Conservation (phyloP, 164 flowering plant genomes). For the Vitis rupestris region DNA sequence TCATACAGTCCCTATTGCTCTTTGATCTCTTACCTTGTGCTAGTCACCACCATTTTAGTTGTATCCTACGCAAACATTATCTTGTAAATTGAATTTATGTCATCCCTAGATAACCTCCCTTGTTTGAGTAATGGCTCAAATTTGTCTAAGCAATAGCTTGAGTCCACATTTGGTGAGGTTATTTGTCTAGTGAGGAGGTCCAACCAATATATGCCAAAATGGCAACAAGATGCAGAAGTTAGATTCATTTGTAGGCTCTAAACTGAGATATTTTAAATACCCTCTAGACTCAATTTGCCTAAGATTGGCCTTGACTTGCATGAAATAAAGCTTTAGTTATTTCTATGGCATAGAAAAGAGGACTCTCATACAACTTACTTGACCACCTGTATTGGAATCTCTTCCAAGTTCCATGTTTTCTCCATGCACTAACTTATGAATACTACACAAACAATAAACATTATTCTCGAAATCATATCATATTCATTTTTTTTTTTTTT, state of each 20-base stretch:
- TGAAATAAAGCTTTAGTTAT: too few species aligned
- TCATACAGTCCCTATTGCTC: slow-evolving; percentile 91
- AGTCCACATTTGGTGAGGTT: slow-evolving; percentile 19
- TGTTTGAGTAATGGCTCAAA: slow-evolving; percentile 80
- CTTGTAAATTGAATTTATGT: slow-evolving; percentile 68
- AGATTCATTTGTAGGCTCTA: too few species aligned
- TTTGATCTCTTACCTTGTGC: slow-evolving; percentile 88
- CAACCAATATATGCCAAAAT: slow-evolving; percentile 58
- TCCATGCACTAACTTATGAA: slow-evolving; percentile 87
- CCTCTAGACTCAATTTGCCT: too few species aligned
- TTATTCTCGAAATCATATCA: too few species aligned
- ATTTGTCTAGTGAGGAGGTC: slow-evolving; percentile 81
- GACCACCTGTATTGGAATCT: slow-evolving; percentile 91
- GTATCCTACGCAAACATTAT: slow-evolving; percentile 69
- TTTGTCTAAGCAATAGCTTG: slow-evolving; percentile 32
- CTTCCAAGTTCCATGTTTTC: slow-evolving; percentile 92
- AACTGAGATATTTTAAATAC: too few species aligned
- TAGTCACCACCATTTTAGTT: slow-evolving; percentile 86
- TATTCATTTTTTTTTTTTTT: too few species aligned
- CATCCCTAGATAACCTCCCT: slow-evolving; percentile 65
- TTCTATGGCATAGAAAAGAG: too few species aligned
- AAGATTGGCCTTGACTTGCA: too few species aligned
- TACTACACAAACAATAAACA: slow-evolving; percentile 28
- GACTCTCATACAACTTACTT: slow-evolving; percentile 32
- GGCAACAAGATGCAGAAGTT: not conserved